Conservation (phyloP, 2,329 filamentous ascomycete genomes). For the Blastomyces parvus region DNA sequence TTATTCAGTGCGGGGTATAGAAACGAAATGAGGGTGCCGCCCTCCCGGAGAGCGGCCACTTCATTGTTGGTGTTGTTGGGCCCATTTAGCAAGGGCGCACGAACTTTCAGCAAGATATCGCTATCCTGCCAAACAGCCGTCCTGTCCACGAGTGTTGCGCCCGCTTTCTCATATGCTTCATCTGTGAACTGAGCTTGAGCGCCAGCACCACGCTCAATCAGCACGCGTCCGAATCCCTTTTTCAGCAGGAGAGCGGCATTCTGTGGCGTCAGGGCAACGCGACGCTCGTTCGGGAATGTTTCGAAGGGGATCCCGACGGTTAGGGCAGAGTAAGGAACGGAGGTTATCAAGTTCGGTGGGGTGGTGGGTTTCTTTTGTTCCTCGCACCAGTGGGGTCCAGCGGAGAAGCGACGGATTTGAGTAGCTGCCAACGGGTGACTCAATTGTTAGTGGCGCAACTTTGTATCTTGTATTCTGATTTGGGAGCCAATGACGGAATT, state of each 20-base stretch:
- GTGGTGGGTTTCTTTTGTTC: conserved; percentile 8
- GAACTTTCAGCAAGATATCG: conserved; percentile 77
- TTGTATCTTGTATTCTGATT: background rate
- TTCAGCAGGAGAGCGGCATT: conserved; percentile 75
- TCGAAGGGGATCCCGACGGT: conserved; percentile 73
- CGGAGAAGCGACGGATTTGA: conserved; percentile 14
- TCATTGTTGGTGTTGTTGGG: conserved; percentile 58
- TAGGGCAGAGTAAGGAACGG: conserved; percentile 57
- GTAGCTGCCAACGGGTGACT: conserved; percentile 4
- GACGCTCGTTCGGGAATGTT: conserved; percentile 66
- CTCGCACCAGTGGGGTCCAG: conserved; percentile 8
- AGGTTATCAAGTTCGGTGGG: conserved; percentile 13
- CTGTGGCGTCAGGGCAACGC: conserved; percentile 74
- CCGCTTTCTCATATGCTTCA: conserved; percentile 64
- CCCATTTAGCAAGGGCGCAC: conserved; percentile 55
- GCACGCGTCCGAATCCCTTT: conserved; percentile 68
- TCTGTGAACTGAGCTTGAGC: conserved; percentile 67
- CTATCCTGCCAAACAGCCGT: conserved; percentile 62
- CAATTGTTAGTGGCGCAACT: background rate
- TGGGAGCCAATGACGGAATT: background rate
- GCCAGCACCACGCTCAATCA: conserved; percentile 76
- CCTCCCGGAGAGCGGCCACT: conserved; percentile 56
- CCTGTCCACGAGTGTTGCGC: conserved; percentile 64
- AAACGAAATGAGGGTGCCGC: conserved; percentile 70
- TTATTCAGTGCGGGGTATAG: conserved; percentile 75